A percentile compares a stretch with the other conserved stretches of the same genome.
Evolutionary conservation across 2,329 filamentous ascomycete species (phyloP).

Genomic region (Fusarium camptoceras): DNA sequence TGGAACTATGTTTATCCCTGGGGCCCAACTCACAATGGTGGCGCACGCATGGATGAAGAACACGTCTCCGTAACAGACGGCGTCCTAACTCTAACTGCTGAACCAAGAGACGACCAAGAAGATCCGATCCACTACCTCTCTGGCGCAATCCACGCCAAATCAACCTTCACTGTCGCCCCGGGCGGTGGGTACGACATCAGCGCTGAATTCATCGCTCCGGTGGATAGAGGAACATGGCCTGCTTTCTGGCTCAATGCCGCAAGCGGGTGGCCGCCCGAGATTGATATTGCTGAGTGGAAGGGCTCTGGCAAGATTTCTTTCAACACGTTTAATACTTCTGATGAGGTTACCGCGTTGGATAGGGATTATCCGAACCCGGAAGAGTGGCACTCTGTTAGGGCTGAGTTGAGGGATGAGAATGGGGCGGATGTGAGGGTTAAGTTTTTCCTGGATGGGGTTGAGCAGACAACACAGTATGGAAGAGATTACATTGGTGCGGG

Average conservation of each 20-base stretch:
- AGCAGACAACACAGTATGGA: slow-evolving; percentile 34
- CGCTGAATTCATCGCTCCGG: slow-evolving; percentile 33
- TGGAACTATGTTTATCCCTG: slow-evolving; percentile 39
- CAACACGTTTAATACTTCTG: slow-evolving; percentile 36
- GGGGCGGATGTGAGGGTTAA: slow-evolving; percentile 34
- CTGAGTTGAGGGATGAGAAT: slow-evolving; percentile 36
- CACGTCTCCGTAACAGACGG: slow-evolving; percentile 30
- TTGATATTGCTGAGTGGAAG: slow-evolving; percentile 38
- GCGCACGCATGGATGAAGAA: slow-evolving; percentile 30
- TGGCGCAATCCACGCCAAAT: slow-evolving; percentile 33
- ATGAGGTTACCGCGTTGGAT: slow-evolving; percentile 26
- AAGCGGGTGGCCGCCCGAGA: slow-evolving; percentile 33
- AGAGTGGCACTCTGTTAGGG: slow-evolving; percentile 35
- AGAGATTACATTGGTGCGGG: slow-evolving; percentile 31
- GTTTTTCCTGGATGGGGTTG: slow-evolving; percentile 33
- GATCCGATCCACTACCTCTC: slow-evolving; percentile 36
- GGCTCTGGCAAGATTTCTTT: slow-evolving; percentile 37
- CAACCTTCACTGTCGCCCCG: slow-evolving; percentile 23
- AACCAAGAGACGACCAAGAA: slow-evolving; percentile 22
- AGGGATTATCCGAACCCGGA: slow-evolving; percentile 24
- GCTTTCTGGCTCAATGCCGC: slow-evolving; percentile 40
- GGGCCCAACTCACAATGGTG: slow-evolving; percentile 33
- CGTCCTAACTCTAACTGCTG: slow-evolving; percentile 31
- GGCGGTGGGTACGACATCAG: slow-evolving; percentile 33
- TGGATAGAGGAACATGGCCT: slow-evolving; percentile 24